A percentile compares a stretch with the other conserved stretches of the same genome.
phyloP scores from a whole-genome alignment of 2,329 filamentous ascomycete genomes.

The Diaporthe amygdali region DNA sequence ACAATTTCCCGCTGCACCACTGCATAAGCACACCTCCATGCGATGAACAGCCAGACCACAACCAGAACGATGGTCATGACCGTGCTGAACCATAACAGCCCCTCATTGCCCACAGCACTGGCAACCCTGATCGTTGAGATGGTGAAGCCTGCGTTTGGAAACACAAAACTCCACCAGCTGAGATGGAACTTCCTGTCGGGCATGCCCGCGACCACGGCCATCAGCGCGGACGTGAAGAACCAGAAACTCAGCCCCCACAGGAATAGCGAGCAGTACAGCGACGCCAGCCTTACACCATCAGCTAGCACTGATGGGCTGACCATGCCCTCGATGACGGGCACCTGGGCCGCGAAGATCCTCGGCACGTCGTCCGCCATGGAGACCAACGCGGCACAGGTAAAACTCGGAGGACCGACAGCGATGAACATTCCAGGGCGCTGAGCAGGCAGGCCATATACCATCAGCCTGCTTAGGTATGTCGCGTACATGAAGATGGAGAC shows the following conservation, averaged over 20 bases:
- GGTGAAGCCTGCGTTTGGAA: conserved; percentile 69
- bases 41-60: conserved; percentile 59
- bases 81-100: conserved; percentile 57
- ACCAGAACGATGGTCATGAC: conserved; percentile 62
- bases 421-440: conserved; percentile 69
- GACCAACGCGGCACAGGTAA: conserved; percentile 47
- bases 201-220: conserved; percentile 47
- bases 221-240: conserved; percentile 58
- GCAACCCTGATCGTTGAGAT: conserved; percentile 64
- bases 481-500: conserved; percentile 65
- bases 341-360: conserved; percentile 36
- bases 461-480: conserved; percentile 62
- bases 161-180: conserved; percentile 70
- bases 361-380: conserved; percentile 38
- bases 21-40: conserved; percentile 53
- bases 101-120: conserved; percentile 54
- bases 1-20: conserved; percentile 57
- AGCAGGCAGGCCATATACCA: conserved; percentile 60
- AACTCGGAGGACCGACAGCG: conserved; percentile 62
- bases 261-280: conserved; percentile 55
- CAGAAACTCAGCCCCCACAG: conserved; percentile 69
- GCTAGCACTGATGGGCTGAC: conserved; percentile 24
- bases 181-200: conserved; percentile 43
- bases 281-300: conserved; percentile 29
- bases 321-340: conserved; percentile 44